These are phyloP conservation scores for Maudiozyma serrabonitensis DNA, from an alignment of 805 yeast species.

Conservation along the genomic window DNA sequence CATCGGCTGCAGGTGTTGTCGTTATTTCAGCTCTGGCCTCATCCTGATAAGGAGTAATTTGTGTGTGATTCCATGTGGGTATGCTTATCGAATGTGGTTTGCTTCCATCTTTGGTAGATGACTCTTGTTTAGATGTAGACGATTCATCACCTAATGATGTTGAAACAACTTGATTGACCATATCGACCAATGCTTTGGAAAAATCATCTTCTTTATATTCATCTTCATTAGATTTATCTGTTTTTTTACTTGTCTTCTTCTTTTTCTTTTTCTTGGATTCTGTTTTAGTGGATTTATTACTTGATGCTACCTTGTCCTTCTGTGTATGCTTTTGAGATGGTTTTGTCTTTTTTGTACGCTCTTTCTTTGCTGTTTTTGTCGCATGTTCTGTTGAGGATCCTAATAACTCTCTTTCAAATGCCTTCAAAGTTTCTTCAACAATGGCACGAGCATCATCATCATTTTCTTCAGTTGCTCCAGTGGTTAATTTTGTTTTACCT, in stretches of 20 bases:
- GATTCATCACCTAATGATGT: slow-evolving; percentile 15
- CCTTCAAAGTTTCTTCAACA: slow-evolving; percentile 28
- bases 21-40: slow-evolving; percentile 2
- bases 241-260: slow-evolving; percentile 12
- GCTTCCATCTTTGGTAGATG: not conserved
- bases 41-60: not conserved
- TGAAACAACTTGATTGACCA: slow-evolving; percentile 47
- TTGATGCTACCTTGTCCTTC: slow-evolving; percentile 1
- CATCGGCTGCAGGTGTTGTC: slow-evolving; percentile 22
- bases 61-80: slow-evolving; percentile 1
- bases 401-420: slow-evolving; percentile 25
- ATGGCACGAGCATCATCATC: slow-evolving; percentile 28
- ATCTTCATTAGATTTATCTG: slow-evolving; percentile 2
- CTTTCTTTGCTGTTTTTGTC: slow-evolving; percentile 2
- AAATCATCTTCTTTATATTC: slow-evolving; percentile 28
- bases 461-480: slow-evolving; percentile 1
- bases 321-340: not conserved
- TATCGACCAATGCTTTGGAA: slow-evolving; percentile 45
- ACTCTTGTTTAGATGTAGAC: not conserved
- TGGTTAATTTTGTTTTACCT: not conserved
- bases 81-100: not conserved
- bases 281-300: slow-evolving; percentile 10
- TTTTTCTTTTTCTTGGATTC: slow-evolving; percentile 17
- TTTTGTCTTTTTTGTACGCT: not conserved
- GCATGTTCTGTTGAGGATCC: slow-evolving; percentile 7